Percentiles rank a stretch among this genome's conserved stretches.
Evolutionary conservation across 768 basidiomycete species (phyloP).

Genomic region (Kwoniella shandongensis): DNA sequence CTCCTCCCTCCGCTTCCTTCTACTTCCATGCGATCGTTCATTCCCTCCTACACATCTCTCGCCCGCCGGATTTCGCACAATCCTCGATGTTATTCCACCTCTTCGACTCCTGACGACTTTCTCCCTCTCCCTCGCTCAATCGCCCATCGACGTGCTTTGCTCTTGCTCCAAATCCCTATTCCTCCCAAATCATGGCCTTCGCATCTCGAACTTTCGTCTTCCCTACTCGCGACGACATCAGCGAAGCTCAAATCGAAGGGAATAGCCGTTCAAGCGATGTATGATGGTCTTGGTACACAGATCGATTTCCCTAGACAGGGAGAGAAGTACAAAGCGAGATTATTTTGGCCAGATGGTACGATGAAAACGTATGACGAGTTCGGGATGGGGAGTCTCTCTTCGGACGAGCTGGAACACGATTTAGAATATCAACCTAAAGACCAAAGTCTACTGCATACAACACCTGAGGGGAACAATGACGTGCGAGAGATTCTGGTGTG

Average conservation of each 20-base stretch:
- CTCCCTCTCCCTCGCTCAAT: constrained; percentile 39
- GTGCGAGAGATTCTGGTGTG: constrained; percentile 63
- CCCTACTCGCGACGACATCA: constrained; percentile 24
- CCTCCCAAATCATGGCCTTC: constrained; percentile 40
- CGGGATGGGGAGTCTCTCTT: constrained; percentile 8
- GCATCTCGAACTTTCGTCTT: constrained; percentile 40
- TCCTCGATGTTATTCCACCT: too few species aligned
- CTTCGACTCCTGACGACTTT: constrained; percentile 14
- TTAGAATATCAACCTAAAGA: constrained; percentile 4
- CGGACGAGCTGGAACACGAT: constrained; percentile 2
- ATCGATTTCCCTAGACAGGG: constrained; percentile 12
- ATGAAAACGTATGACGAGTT: constrained; percentile 8
- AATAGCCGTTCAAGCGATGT: constrained; percentile 39
- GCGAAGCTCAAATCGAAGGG: constrained; percentile 22
- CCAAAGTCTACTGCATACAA: not conserved
- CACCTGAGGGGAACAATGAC: not conserved
- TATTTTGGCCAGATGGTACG: constrained; percentile 42
- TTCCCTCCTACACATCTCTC: too few species aligned
- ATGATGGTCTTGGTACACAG: constrained; percentile 29
- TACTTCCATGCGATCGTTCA: too few species aligned
- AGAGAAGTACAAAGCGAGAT: constrained; percentile 32
- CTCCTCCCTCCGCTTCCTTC: too few species aligned
- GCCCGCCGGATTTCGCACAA: too few species aligned
- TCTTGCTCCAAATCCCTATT: constrained; percentile 39
- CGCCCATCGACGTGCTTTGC: constrained; percentile 25